Percentiles rank a stretch among this genome's conserved stretches.
Conservation (phyloP, 768 basidiomycete species). For the Hemileccinum rubropunctum region DNA sequence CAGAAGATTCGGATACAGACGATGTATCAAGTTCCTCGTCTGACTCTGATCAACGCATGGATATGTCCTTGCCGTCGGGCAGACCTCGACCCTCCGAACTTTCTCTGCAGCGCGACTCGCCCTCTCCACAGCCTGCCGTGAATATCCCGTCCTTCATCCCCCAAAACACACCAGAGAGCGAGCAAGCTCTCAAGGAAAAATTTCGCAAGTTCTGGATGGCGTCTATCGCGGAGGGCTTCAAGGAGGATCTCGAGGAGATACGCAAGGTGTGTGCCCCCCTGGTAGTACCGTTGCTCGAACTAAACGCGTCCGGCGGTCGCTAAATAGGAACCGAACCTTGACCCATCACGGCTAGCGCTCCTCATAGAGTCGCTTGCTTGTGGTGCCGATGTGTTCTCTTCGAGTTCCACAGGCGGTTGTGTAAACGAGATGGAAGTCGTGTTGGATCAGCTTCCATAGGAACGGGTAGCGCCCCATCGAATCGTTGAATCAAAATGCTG, state of each 20-base stretch:
- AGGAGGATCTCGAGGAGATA: slow-evolving; percentile 79
- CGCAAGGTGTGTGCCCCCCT: slow-evolving; percentile 55
- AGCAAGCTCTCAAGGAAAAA: slow-evolving; percentile 56
- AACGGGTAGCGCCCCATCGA: too few relatives aligned
- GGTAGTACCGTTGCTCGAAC: background rate
- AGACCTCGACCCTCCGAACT: background rate
- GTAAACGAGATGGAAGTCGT: slow-evolving; percentile 78
- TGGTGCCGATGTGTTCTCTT: slow-evolving; percentile 69
- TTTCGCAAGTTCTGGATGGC: slow-evolving; percentile 90
- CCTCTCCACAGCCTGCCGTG: slow-evolving; percentile 19
- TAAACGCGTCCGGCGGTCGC: background rate
- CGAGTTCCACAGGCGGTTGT: slow-evolving; percentile 32
- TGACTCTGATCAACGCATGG: too few relatives aligned
- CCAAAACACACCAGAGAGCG: slow-evolving; percentile 36
- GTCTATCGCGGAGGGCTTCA: slow-evolving; percentile 77
- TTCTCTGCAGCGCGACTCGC: slow-evolving; percentile 19
- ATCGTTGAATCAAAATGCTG: too few relatives aligned
- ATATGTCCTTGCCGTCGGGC: background rate
- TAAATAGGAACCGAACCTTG: slow-evolving; percentile 66
- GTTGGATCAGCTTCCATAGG: slow-evolving; percentile 37
- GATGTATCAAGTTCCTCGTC: too few relatives aligned
- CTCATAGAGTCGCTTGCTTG: slow-evolving; percentile 82
- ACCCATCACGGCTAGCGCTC: slow-evolving; percentile 62
- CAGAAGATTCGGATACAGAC: slow-evolving; percentile 1
- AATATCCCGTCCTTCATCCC: slow-evolving; percentile 60